phyloP scores from a whole-genome alignment of 768 basidiomycete species.

The Leucogyrophana mollusca region DNA sequence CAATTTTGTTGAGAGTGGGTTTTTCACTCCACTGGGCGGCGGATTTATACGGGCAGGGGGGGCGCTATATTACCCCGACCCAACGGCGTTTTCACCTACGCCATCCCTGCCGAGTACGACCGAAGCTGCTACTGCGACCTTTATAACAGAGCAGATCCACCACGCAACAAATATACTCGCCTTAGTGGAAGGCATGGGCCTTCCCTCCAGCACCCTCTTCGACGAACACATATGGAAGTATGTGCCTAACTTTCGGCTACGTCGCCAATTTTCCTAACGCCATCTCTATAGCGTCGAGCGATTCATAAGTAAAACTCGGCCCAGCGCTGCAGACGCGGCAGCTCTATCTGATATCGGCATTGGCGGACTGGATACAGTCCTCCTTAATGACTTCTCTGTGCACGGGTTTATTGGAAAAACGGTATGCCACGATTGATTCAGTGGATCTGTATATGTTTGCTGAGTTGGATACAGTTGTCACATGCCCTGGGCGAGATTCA shows the following conservation, averaged over 20 bases:
- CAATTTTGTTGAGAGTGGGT: background rate
- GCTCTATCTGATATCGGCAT: slow-evolving; percentile 13
- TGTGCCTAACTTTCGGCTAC: background rate
- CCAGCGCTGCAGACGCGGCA: background rate
- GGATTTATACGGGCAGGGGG: too few species aligned
- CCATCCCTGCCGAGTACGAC: slow-evolving; percentile 13
- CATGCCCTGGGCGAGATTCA: slow-evolving; percentile 29
- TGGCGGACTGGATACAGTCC: slow-evolving; percentile 11
- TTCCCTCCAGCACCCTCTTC: slow-evolving; percentile 19
- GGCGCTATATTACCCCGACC: too few species aligned
- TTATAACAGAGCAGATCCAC: slow-evolving; percentile 26
- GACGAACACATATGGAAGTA: slow-evolving; percentile 19
- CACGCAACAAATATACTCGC: slow-evolving; percentile 26
- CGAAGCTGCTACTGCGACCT: slow-evolving; percentile 18
- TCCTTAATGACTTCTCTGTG: slow-evolving; percentile 21
- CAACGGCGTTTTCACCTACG: too few species aligned
- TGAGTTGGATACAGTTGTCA: slow-evolving; percentile 16
- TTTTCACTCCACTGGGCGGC: too few species aligned
- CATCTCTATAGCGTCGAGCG: slow-evolving; percentile 10
- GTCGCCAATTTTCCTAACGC: too few species aligned
- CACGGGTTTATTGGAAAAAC: slow-evolving; percentile 28
- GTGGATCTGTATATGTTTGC: too few species aligned
- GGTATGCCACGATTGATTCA: too few species aligned
- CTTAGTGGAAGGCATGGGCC: slow-evolving; percentile 16
- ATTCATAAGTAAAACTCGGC: slow-evolving; percentile 1